Percentiles rank a stretch among this genome's conserved stretches.
Evolutionary conservation across 306 rosid genomes (phyloP).

Genomic region (Dalbergia cochinchinensis): DNA sequence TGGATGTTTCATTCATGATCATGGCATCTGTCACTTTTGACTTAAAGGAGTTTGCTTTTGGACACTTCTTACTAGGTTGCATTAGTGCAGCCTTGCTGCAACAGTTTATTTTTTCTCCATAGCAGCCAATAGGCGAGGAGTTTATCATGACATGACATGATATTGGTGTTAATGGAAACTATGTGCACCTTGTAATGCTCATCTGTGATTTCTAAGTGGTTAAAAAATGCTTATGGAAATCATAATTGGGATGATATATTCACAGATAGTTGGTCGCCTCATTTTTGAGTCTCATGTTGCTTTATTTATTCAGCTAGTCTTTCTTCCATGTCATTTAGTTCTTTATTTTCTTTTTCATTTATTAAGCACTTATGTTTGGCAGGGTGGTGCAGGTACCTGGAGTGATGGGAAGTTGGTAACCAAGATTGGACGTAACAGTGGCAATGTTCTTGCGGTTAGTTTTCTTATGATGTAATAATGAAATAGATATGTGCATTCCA

Average conservation of each 20-base stretch:
- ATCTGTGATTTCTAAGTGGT: conserved; percentile 17
- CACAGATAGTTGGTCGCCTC: conserved; percentile 21
- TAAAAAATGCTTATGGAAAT: conserved; percentile 33
- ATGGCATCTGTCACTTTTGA: conserved; percentile 16
- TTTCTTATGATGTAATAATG: conserved; percentile 16
- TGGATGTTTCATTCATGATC: conserved; percentile 30
- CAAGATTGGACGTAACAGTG: conserved; percentile 93
- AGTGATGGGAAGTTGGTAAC: conserved; percentile 98
- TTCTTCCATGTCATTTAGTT: conserved; percentile 17
- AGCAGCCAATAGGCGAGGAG: background rate
- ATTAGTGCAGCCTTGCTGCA: conserved; percentile 32
- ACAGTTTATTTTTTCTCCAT: conserved; percentile 22
- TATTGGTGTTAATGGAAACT: conserved; percentile 32
- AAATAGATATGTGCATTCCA: conserved; percentile 11
- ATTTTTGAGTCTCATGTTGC: conserved; percentile 30
- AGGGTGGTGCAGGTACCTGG: conserved; percentile 99
- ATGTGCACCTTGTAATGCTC: background rate
- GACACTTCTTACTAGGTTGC: conserved; percentile 5
- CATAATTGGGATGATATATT: conserved; percentile 14
- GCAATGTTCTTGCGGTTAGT: conserved; percentile 89
- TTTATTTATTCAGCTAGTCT: conserved; percentile 24
- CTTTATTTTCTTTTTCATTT: conserved; percentile 58
- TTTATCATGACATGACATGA: conserved; percentile 19
- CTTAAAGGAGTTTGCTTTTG: conserved; percentile 15
- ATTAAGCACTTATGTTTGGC: conserved; percentile 91